Conservation (phyloP, 352 stramenopile genomes). For the Pythium monospermum region DNA sequence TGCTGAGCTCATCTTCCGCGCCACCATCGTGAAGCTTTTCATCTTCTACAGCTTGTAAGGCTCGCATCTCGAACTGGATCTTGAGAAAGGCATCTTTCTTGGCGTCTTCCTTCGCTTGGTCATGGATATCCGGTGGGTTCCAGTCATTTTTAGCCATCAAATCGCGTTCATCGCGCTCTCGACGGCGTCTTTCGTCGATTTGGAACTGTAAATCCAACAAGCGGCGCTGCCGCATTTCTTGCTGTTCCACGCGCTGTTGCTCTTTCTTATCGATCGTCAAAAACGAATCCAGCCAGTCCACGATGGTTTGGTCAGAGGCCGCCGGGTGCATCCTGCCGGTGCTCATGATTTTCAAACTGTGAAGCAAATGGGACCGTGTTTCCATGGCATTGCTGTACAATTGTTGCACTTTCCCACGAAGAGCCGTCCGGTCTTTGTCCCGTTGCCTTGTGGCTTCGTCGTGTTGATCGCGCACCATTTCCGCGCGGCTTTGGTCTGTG, state of each 20-base stretch:
- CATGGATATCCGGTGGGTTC: slow-evolving; percentile 23
- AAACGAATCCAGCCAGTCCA: slow-evolving; percentile 51
- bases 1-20: background rate
- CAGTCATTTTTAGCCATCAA: slow-evolving; percentile 43
- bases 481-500: background rate
- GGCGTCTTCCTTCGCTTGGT: slow-evolving; percentile 14
- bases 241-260: slow-evolving; percentile 25
- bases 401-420: slow-evolving; percentile 12
- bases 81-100: slow-evolving; percentile 19
- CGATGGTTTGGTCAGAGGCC: slow-evolving; percentile 32
- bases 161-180: slow-evolving; percentile 29
- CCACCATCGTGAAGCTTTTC: too few species aligned
- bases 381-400: slow-evolving; percentile 24
- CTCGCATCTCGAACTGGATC: slow-evolving; percentile 28
- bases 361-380: slow-evolving; percentile 28
- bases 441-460: background rate
- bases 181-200: slow-evolving; percentile 31
- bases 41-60: slow-evolving; percentile 24
- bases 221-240: slow-evolving; percentile 36
- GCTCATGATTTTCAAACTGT: slow-evolving; percentile 32
- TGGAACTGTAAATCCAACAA: slow-evolving; percentile 43
- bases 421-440: background rate
- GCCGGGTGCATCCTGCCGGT: slow-evolving; percentile 35
- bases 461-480: background rate
- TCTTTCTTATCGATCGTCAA: slow-evolving; percentile 47